These are phyloP conservation scores for Nymphaea thermarum DNA, from an alignment of 164 flowering plant genomes.

Conservation along the genomic window DNA sequence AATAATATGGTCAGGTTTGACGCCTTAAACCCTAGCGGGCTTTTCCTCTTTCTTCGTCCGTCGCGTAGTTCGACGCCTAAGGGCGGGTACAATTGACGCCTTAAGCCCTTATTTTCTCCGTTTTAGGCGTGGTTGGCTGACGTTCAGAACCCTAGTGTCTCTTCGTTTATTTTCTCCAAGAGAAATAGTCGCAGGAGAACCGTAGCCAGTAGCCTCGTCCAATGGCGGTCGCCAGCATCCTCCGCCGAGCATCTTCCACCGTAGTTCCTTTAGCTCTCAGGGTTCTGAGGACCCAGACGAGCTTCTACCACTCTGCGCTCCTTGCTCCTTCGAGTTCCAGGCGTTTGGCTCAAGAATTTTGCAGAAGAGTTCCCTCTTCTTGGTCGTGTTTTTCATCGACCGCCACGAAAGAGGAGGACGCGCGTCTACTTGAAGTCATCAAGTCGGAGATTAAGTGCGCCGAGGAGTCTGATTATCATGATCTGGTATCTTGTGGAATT, in stretches of 20 bases:
- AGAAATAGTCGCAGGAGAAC: too few relatives aligned
- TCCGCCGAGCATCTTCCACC: constrained; percentile 37
- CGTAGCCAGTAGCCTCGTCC: not conserved
- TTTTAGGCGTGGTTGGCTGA: too few relatives aligned
- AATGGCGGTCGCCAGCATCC: constrained; percentile 40
- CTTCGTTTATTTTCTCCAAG: not conserved
- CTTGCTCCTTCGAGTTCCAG: constrained; percentile 11
- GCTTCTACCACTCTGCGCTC: constrained; percentile 17
- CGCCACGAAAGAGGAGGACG: constrained; percentile 26
- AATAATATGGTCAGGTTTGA: too few relatives aligned
- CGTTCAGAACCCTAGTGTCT: too few relatives aligned
- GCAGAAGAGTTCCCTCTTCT: constrained; percentile 5
- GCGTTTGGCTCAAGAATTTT: constrained; percentile 3
- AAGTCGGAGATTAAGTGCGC: constrained; percentile 49
- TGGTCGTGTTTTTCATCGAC: constrained; percentile 17
- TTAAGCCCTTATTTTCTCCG: too few relatives aligned
- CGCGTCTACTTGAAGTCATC: constrained; percentile 36
- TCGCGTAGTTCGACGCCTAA: too few relatives aligned
- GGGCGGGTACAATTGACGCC: too few relatives aligned
- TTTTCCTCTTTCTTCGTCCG: too few relatives aligned
- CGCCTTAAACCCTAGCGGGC: too few relatives aligned
- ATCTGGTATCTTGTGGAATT: constrained; percentile 18
- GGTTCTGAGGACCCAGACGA: constrained; percentile 13
- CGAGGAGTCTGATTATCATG: constrained; percentile 33
- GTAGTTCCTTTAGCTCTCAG: constrained; percentile 29